Base-by-base conservation (phyloP, 441 rosid species). In the Populus tomentosa region DNA sequence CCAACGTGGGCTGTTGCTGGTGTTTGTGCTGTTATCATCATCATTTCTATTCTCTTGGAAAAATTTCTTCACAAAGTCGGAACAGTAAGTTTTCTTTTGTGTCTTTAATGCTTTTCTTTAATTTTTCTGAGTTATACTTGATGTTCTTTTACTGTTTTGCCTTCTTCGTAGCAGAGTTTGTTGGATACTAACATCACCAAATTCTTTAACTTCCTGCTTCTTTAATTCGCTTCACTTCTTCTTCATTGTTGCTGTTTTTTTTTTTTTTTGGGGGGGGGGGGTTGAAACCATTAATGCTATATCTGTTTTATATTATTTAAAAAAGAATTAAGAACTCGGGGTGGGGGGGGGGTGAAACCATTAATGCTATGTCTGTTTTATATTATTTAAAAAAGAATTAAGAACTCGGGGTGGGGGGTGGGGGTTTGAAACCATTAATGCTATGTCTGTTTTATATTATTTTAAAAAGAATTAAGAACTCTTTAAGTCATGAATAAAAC, bases 1-100 rank as follows among this genome's bases (percentile, higher is more conserved):
- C 98, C 99, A 3, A 95, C 97, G 16, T 93, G 99, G 99, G 97
- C 98, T 0, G 97, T 95, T n/a, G 83, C 98, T 0, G 76, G 84
- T 21, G 92, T 95, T 79, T 89, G 92, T 79, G 90, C 90, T 11
- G 80, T 85, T 64, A 93, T 95, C 73, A 78, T 93, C 73, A 1
- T 90, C 46, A 82, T 95, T 71, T 95, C 99, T 20, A 88, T 95
- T 78, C 16, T 81, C 26, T 74, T 95, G 42, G 99, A 95, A 81
- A 82, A 84, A 77, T 35, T 84, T 80, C 82, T 95, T 83, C 98
- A 95, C 80, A 68, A 64, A 46, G 71, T 92, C 63, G 98, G 91
- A 74, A 38, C 77, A 84, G 98, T 86, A 82, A 40, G 32, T 63
- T 23, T 42, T 30, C 3, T 42, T 23, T 71, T 28, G 10, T 14